Conservation (phyloP, 2,329 filamentous ascomycete species). For the Cordyceps cateniannulata region DNA sequence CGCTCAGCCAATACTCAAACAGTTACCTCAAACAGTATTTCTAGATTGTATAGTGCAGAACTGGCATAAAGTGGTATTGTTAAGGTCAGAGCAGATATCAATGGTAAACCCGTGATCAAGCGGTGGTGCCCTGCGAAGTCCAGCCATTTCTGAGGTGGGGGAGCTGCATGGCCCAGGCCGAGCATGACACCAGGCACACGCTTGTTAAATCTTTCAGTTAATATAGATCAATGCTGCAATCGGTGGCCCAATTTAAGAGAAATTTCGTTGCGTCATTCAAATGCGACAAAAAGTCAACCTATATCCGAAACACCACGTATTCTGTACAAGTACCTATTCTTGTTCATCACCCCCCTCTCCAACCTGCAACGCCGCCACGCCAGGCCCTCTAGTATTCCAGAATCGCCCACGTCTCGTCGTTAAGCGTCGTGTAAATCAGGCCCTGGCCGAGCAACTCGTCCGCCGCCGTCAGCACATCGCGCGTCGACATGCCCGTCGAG, state of each 20-base stretch:
- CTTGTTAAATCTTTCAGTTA: background rate
- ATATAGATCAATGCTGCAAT: background rate
- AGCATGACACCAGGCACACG: background rate
- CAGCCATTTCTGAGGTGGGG: background rate
- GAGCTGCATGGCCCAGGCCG: too few species aligned
- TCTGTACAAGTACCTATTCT: constrained; percentile 4
- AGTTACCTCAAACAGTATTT: background rate
- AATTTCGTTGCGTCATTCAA: constrained; percentile 7
- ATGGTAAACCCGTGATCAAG: background rate
- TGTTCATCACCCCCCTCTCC: background rate
- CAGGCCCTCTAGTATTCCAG: constrained; percentile 52
- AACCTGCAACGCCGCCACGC: background rate
- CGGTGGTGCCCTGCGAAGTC: background rate
- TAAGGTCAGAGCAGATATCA: background rate
- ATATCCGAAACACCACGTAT: constrained; percentile 12
- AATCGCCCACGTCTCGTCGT: constrained; percentile 87
- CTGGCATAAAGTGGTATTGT: background rate
- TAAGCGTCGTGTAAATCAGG: constrained; percentile 81
- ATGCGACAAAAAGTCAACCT: background rate
- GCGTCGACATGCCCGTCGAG: constrained; percentile 56
- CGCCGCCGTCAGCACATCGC: constrained; percentile 68
- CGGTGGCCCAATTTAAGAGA: background rate
- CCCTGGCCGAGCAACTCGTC: constrained; percentile 72
- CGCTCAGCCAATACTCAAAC: background rate
- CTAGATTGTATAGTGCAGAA: background rate